Percentiles rank a stretch among this genome's conserved stretches.
phyloP scores from a whole-genome alignment of 2,329 filamentous ascomycete genomes.

The Zasmidium cellare region DNA sequence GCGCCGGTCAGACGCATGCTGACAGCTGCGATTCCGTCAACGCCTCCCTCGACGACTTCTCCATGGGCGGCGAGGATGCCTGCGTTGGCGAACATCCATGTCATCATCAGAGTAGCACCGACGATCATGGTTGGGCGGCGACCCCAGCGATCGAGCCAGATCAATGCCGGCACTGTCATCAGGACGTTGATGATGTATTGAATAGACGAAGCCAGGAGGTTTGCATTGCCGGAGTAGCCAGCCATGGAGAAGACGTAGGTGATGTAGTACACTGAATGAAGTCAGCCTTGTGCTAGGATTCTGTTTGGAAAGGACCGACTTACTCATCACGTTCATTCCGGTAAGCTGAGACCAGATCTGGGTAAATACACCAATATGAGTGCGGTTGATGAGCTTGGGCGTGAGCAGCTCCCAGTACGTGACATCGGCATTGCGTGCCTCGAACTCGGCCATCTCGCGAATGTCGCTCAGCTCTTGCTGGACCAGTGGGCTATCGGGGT shows the following conservation, averaged over 20 bases:
- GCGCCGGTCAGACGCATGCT: conserved; percentile 40
- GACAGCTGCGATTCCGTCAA: conserved; percentile 42
- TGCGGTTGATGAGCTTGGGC: conserved; percentile 73
- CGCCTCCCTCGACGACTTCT: conserved; percentile 37
- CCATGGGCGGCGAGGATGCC: conserved; percentile 64
- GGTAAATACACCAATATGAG: conserved; percentile 68
- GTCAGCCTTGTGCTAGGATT: too few relatives aligned
- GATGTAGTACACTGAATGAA: conserved; percentile 20
- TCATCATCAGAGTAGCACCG: conserved; percentile 64
- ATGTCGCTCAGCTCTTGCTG: conserved; percentile 67
- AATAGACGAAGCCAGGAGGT: conserved; percentile 67
- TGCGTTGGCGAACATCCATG: conserved; percentile 63
- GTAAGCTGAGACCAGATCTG: conserved; percentile 77
- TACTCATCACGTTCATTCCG: conserved; percentile 73
- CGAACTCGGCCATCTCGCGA: conserved; percentile 66
- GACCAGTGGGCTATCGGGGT: conserved; percentile 55
- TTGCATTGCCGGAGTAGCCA: conserved; percentile 55
- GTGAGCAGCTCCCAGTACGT: conserved; percentile 71
- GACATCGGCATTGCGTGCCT: conserved; percentile 67
- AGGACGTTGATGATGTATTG: conserved; percentile 77
- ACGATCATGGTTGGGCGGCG: conserved; percentile 68
- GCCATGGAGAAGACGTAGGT: conserved; percentile 72
- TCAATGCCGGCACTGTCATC: conserved; percentile 73
- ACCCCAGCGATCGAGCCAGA: conserved; percentile 75
- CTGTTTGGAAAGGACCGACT: conserved; percentile 3